Conservation (phyloP, 2,329 filamentous ascomycete species). For the Verticillium isaacii region DNA sequence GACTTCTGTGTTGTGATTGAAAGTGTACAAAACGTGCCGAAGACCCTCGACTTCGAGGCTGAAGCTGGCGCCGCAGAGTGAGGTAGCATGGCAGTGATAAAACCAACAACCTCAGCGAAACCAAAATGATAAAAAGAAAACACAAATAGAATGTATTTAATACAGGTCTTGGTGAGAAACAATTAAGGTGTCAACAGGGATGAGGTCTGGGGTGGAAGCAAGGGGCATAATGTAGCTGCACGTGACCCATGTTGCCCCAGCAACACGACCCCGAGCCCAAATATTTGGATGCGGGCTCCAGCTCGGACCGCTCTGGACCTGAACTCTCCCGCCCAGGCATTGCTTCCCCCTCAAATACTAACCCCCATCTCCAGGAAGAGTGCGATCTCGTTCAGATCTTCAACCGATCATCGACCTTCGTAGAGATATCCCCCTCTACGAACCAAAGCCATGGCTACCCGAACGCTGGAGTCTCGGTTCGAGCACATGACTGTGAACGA, state of each 20-base stretch:
- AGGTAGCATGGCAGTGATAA: no score
- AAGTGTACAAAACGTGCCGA: no score
- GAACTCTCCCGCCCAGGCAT: background rate
- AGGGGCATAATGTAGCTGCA: background rate
- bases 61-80: no score
- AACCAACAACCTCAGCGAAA: no score
- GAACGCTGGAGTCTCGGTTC: slow-evolving; percentile 79
- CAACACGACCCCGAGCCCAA: background rate
- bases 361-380: background rate
- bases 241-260: background rate
- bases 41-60: no score
- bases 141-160: no score
- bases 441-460: slow-evolving; percentile 57
- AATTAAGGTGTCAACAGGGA: background rate
- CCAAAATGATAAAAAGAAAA: no score
- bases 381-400: background rate
- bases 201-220: background rate
- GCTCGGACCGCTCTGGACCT: background rate
- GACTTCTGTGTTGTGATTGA: no score
- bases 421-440: background rate
- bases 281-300: background rate
- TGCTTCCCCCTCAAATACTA: background rate
- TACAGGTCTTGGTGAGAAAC: no score
- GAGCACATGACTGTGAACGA: slow-evolving; percentile 87
- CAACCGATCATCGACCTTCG: background rate